These are phyloP conservation scores for Parastagonospora nodorum DNA, from an alignment of 2,329 filamentous ascomycete genomes.

Conservation along the genomic window DNA sequence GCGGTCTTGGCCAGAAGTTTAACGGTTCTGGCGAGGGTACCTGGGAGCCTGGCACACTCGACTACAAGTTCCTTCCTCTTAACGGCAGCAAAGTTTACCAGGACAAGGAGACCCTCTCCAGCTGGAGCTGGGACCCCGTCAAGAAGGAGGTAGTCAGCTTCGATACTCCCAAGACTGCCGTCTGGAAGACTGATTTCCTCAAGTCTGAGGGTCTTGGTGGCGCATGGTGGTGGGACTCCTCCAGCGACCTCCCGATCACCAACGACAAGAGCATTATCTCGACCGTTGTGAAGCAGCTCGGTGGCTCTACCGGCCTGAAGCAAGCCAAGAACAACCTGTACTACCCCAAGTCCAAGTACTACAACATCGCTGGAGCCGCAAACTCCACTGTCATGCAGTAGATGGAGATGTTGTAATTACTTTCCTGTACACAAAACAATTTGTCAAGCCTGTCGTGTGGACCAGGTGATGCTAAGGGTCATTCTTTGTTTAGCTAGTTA, in stretches of 20 bases:
- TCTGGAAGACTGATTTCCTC: slow-evolving; percentile 31
- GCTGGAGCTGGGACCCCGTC: slow-evolving; percentile 28
- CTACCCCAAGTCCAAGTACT: slow-evolving; percentile 31
- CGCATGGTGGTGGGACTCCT: slow-evolving; percentile 39
- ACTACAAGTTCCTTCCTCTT: slow-evolving; percentile 35
- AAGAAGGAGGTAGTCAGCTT: slow-evolving; percentile 28
- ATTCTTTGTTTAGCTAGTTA: too few species aligned
- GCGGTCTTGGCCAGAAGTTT: slow-evolving; percentile 55
- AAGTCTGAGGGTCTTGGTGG: slow-evolving; percentile 32
- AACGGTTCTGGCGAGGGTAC: slow-evolving; percentile 31
- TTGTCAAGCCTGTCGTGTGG: too few species aligned
- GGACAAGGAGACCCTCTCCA: slow-evolving; percentile 23
- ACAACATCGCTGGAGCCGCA: slow-evolving; percentile 18
- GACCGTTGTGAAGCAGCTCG: slow-evolving; percentile 20
- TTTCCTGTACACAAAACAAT: too few species aligned
- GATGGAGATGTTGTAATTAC: background rate
- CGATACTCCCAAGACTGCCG: slow-evolving; percentile 31
- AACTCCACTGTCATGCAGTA: slow-evolving; percentile 2
- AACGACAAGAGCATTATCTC: slow-evolving; percentile 25
- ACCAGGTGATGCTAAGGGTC: too few species aligned
- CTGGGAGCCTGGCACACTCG: slow-evolving; percentile 31
- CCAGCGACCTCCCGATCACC: slow-evolving; percentile 19
- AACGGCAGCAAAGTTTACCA: slow-evolving; percentile 25
- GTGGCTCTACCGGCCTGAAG: slow-evolving; percentile 10
- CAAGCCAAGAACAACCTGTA: slow-evolving; percentile 20